Conservation (phyloP, 306 rosid species). For the Ochetophila trinervis region DNA sequence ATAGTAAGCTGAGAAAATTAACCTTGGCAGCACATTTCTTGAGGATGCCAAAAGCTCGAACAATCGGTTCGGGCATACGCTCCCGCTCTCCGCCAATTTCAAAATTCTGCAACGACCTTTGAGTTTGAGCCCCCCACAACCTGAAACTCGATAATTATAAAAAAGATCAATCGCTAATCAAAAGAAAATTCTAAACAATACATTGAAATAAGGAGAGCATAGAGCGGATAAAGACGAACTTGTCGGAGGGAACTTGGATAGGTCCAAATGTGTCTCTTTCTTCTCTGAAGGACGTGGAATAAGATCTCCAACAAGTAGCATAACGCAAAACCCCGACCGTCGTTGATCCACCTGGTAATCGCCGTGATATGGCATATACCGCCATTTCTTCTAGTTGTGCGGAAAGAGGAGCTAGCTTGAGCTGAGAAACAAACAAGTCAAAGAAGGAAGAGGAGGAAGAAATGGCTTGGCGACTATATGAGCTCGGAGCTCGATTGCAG, state of each 20-base stretch:
- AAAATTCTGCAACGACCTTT: constrained; percentile 86
- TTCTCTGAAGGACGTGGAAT: constrained; percentile 72
- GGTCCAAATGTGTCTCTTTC: constrained; percentile 95
- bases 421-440: background rate
- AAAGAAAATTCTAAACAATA: background rate
- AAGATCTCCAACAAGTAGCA: constrained; percentile 44
- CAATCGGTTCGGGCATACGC: constrained; percentile 94
- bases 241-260: constrained; percentile 87
- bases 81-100: constrained; percentile 96
- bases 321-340: constrained; percentile 38
- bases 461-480: no score
- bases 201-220: no score
- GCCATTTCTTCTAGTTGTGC: constrained; percentile 37
- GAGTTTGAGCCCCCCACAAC: constrained; percentile 98
- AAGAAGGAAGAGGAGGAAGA: background rate
- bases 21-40: constrained; percentile 95
- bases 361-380: constrained; percentile 50
- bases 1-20: background rate
- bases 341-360: constrained; percentile 43
- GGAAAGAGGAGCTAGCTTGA: background rate
- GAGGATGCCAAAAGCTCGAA: constrained; percentile 88
- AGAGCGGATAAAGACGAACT: constrained; percentile 40
- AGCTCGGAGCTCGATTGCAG: background rate
- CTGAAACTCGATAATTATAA: constrained; percentile 26
- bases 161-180: background rate